Percentiles rank a stretch among this genome's conserved stretches.
phyloP scores from a whole-genome alignment of 176 grass and related monocot genomes.

The Eleusine coracana region DNA sequence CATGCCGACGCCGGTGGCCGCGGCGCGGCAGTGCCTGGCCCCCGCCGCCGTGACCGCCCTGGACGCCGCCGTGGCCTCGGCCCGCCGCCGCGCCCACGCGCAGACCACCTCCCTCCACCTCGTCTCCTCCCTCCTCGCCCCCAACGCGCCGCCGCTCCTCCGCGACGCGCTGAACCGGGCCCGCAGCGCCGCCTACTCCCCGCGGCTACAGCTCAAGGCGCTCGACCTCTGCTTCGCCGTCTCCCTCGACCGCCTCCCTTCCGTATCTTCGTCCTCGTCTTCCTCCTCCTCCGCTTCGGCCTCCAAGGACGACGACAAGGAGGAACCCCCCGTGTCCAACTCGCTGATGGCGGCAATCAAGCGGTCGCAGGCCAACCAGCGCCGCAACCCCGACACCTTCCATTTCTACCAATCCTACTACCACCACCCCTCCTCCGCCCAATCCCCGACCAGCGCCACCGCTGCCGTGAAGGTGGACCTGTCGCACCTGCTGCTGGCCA shows the following conservation, averaged over 20 bases:
- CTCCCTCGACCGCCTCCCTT: slow-evolving; percentile 68
- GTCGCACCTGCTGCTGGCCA: slow-evolving; percentile 72
- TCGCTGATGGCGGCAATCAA: slow-evolving; percentile 94
- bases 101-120: slow-evolving; percentile 94
- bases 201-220: slow-evolving; percentile 88
- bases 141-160: slow-evolving; percentile 45
- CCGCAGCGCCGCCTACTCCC: slow-evolving; percentile 69
- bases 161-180: slow-evolving; percentile 73
- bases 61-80: slow-evolving; percentile 45
- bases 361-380: slow-evolving; percentile 83
- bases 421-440: neutral
- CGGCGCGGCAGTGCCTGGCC: slow-evolving; percentile 50
- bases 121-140: slow-evolving; percentile 56
- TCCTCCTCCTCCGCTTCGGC: neutral
- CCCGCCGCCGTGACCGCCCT: slow-evolving; percentile 39
- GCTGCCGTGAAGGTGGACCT: slow-evolving; percentile 79
- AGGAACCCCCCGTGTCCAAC: slow-evolving; percentile 77
- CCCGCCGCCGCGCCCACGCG: slow-evolving; percentile 51
- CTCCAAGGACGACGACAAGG: too few species aligned
- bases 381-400: slow-evolving; percentile 72
- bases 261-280: too few species aligned
- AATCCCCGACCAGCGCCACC: slow-evolving; percentile 7
- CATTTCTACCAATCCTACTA: slow-evolving; percentile 67
- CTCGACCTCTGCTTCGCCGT: slow-evolving; percentile 84
- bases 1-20: slow-evolving; percentile 81